Percentiles rank a stretch among this genome's conserved stretches.
phyloP scores from a whole-genome alignment of 129 eudicot species.

The Pittosporum tobira region DNA sequence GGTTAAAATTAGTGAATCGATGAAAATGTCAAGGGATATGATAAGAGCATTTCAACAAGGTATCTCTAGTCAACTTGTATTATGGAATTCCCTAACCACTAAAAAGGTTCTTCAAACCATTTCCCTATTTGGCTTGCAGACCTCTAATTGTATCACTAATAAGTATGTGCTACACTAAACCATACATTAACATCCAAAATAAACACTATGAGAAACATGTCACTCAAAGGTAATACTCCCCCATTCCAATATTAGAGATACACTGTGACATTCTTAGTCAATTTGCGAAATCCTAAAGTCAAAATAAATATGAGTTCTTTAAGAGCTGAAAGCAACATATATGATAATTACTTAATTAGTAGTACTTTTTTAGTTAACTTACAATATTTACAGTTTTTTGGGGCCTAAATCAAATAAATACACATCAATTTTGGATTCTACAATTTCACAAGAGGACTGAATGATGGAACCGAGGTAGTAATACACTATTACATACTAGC shows the following conservation, averaged over 20 bases:
- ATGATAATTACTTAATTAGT: no score
- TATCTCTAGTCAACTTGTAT: no score
- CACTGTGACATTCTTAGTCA: no score
- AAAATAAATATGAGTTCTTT: no score
- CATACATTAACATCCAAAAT: no score
- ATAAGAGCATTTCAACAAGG: neutral
- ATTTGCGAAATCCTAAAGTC: no score
- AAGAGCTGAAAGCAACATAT: neutral
- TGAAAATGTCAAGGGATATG: neutral
- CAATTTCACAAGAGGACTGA: neutral
- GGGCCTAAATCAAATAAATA: neutral
- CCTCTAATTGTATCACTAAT: neutral
- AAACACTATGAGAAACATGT: no score
- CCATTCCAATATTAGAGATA: neutral
- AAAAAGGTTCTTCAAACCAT: neutral
- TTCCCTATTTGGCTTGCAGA: neutral
- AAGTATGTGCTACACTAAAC: no score
- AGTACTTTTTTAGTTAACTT: neutral
- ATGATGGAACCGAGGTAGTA: neutral
- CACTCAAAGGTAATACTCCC: no score
- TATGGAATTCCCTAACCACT: neutral
- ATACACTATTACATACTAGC: no score
- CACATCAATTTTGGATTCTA: neutral
- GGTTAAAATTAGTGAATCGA: no score
- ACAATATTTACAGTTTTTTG: neutral